phyloP scores from a whole-genome alignment of 2,329 filamentous ascomycete genomes.

The Sporothrix euskadiensis region DNA sequence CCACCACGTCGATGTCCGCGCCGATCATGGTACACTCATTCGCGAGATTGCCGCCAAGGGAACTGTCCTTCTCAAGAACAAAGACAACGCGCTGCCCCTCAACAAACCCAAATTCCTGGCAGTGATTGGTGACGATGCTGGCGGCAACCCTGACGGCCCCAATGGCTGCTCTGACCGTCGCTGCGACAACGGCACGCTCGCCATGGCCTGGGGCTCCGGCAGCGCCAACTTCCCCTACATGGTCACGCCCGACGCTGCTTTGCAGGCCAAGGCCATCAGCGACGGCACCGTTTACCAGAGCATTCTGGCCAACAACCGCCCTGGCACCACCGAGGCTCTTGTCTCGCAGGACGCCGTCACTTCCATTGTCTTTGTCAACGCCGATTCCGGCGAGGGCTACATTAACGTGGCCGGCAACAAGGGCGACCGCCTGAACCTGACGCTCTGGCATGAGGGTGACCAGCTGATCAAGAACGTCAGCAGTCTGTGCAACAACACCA shows the following conservation, averaged over 20 bases:
- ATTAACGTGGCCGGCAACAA: slow-evolving; percentile 79
- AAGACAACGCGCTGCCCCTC: slow-evolving; percentile 71
- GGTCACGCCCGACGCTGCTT: slow-evolving; percentile 69
- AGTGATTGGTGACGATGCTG: slow-evolving; percentile 81
- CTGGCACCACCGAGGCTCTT: slow-evolving; percentile 62
- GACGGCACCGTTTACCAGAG: slow-evolving; percentile 65
- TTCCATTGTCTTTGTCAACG: slow-evolving; percentile 86
- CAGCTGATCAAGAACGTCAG: slow-evolving; percentile 78
- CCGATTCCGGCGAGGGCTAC: slow-evolving; percentile 82
- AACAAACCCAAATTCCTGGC: slow-evolving; percentile 73
- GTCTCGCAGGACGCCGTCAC: slow-evolving; percentile 64
- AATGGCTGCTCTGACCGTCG: slow-evolving; percentile 75
- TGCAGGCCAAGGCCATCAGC: slow-evolving; percentile 61
- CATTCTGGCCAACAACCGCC: slow-evolving; percentile 64
- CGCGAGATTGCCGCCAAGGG: slow-evolving; percentile 76
- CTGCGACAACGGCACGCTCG: slow-evolving; percentile 62
- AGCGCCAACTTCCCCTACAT: slow-evolving; percentile 74
- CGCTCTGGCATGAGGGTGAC: slow-evolving; percentile 82
- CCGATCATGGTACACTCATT: slow-evolving; percentile 70
- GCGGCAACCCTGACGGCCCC: slow-evolving; percentile 69
- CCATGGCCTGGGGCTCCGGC: slow-evolving; percentile 79
- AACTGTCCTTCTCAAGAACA: slow-evolving; percentile 88
- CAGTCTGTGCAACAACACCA: slow-evolving; percentile 77
- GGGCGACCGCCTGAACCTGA: slow-evolving; percentile 91
- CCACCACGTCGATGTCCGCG: slow-evolving; percentile 79